Conservation (phyloP, 116 monocot genomes). For the Posidonia oceanica region DNA sequence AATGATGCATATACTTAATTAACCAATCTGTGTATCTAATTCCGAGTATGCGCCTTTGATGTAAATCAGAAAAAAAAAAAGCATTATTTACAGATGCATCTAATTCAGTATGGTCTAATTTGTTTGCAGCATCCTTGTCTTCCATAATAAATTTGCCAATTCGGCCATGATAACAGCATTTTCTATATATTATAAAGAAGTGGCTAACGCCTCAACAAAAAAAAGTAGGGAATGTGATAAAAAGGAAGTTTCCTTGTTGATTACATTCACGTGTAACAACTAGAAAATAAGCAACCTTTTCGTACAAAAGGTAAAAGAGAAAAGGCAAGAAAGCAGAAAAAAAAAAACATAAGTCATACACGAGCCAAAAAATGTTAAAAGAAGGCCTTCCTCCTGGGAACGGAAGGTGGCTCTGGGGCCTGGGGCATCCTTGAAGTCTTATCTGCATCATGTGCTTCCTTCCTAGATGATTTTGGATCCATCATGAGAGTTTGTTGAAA, state of each 20-base stretch:
- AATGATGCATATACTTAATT: too few species aligned
- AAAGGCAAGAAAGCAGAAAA: background rate
- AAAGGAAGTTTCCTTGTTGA: background rate
- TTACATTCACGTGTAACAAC: background rate
- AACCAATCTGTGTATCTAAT: too few species aligned
- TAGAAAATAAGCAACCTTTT: background rate
- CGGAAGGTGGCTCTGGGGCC: background rate
- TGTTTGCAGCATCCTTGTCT: too few species aligned
- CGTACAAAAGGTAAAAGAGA: background rate
- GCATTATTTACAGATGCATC: too few species aligned
- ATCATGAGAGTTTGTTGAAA: conserved; percentile 67
- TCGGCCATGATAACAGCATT: too few species aligned
- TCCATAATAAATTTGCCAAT: too few species aligned
- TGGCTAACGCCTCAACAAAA: too few species aligned
- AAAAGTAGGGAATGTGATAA: too few species aligned
- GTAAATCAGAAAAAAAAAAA: too few species aligned
- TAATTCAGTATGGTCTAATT: too few species aligned
- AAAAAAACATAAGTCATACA: background rate
- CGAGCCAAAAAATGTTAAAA: conserved; percentile 3
- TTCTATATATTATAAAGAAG: too few species aligned
- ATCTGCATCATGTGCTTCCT: background rate
- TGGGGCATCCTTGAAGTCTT: background rate
- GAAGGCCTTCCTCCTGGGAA: conserved; percentile 9
- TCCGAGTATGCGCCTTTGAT: too few species aligned
- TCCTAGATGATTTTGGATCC: conserved; percentile 53